phyloP scores from a whole-genome alignment of 495 filamentous ascomycete species.

The Echria macrotheca region DNA sequence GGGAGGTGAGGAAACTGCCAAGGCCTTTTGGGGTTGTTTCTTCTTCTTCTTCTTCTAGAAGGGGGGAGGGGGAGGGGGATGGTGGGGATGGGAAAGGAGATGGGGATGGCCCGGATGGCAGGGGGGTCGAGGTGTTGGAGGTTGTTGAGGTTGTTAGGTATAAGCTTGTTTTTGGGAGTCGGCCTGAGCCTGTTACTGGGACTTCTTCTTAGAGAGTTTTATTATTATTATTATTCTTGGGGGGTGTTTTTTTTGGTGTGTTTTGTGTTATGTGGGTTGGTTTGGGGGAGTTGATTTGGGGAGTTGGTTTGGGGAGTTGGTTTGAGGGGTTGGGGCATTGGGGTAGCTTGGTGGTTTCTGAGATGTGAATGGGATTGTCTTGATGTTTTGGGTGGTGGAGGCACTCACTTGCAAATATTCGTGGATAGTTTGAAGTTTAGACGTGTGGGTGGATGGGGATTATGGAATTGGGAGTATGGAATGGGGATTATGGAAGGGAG shows the following conservation, averaged over 20 bases:
- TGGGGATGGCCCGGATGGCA: constrained; percentile 12
- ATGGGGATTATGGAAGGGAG: not conserved
- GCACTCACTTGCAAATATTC: no score
- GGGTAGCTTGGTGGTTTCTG: no score
- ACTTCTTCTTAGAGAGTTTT: not conserved
- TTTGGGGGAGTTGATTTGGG: no score
- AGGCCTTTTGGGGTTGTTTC: constrained; percentile 76
- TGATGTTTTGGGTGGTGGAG: no score
- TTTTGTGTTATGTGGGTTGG: no score
- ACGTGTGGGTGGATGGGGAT: constrained; percentile 13
- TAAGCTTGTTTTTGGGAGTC: constrained; percentile 79
- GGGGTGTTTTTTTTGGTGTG: no score
- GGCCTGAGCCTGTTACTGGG: constrained; percentile 76
- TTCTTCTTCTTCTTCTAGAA: no score
- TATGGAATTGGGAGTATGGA: not conserved
- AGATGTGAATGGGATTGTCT: no score
- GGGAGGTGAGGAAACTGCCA: constrained; percentile 80
- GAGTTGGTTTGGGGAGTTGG: no score
- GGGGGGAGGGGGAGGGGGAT: constrained; percentile 28
- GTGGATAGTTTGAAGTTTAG: no score
- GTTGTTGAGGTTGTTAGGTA: constrained; percentile 84
- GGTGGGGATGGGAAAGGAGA: constrained; percentile 13
- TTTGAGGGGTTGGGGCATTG: no score
- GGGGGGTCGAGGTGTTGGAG: constrained; percentile 37
- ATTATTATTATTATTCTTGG: no score